A percentile compares a stretch with the other conserved stretches of the same genome.
Evolutionary conservation across 2,329 filamentous ascomycete genomes (phyloP).

Genomic region (Byssoonygena ceratinophila): DNA sequence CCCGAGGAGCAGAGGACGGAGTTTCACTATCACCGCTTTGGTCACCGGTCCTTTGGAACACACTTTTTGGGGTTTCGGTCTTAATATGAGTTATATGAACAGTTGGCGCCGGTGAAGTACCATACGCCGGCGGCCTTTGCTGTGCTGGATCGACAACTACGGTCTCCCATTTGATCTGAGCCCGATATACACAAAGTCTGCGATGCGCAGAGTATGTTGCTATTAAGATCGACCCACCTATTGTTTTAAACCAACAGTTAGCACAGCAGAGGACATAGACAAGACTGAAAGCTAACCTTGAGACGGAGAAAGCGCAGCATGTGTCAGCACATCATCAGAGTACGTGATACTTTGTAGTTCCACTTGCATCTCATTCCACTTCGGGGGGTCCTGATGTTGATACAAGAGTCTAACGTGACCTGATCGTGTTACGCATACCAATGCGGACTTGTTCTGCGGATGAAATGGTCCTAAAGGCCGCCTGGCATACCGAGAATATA

Average conservation of each 20-base stretch:
- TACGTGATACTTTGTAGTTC: conserved; percentile 64
- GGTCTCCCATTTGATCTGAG: conserved; percentile 62
- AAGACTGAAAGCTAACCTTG: conserved; percentile 41
- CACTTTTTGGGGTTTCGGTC: conserved; percentile 27
- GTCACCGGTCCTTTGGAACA: conserved; percentile 23
- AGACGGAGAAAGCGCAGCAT: conserved; percentile 65
- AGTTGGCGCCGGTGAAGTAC: conserved; percentile 20
- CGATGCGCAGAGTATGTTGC: conserved; percentile 46
- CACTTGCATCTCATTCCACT: conserved; percentile 60
- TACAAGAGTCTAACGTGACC: conserved; percentile 67
- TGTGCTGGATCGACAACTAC: conserved; percentile 44
- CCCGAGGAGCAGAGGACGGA: conserved; percentile 18
- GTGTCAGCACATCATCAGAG: conserved; percentile 65
- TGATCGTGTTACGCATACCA: conserved; percentile 65
- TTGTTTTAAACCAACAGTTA: not conserved
- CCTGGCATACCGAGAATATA: conserved; percentile 56
- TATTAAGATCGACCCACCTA: conserved; percentile 28
- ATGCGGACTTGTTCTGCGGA: conserved; percentile 53
- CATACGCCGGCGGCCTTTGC: conserved; percentile 1
- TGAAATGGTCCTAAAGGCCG: conserved; percentile 63
- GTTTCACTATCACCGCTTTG: conserved; percentile 20
- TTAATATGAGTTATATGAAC: conserved; percentile 32
- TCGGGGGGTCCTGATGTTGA: conserved; percentile 58
- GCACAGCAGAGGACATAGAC: not conserved
- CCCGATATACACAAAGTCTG: conserved; percentile 62